A percentile compares a stretch with the other conserved stretches of the same genome.
phyloP scores from a whole-genome alignment of 208 protist species.

The Trypanosoma cruzi region DNA sequence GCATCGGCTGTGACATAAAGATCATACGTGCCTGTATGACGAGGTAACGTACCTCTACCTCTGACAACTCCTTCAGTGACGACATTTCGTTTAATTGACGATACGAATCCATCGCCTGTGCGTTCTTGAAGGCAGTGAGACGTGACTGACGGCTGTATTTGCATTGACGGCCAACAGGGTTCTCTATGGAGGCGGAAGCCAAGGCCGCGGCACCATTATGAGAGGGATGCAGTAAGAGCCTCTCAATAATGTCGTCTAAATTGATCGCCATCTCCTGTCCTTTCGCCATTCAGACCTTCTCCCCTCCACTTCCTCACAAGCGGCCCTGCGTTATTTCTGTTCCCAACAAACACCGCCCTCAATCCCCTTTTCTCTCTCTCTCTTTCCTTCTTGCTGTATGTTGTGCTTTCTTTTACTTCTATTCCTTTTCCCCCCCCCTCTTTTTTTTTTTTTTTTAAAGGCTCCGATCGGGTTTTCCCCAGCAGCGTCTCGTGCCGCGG shows the following conservation, averaged over 20 bases:
- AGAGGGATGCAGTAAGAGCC: conserved; percentile 61
- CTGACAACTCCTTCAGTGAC: conserved; percentile 39
- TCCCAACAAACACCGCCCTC: neutral
- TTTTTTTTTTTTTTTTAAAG: neutral
- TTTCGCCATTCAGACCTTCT: neutral
- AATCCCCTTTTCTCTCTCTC: neutral
- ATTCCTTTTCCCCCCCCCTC: too few species aligned
- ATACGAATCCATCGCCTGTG: neutral
- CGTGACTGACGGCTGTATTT: conserved; percentile 52
- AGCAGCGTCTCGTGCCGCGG: too few species aligned
- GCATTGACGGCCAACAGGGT: conserved; percentile 7
- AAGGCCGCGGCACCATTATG: conserved; percentile 54
- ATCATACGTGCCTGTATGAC: conserved; percentile 78
- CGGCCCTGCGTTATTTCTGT: neutral
- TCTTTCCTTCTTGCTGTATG: too few species aligned
- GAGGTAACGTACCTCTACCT: conserved; percentile 76
- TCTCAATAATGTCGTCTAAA: conserved; percentile 60
- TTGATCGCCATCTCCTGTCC: conserved; percentile 5
- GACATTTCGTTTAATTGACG: neutral
- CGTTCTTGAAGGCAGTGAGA: conserved; percentile 37
- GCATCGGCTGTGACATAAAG: conserved; percentile 90
- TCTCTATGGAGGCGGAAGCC: neutral
- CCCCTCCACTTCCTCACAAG: neutral
- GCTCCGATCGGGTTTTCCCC: neutral
- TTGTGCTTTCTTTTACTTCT: too few species aligned